These are phyloP conservation scores for Trapa bicornis DNA, from an alignment of 345 rosid species.

Conservation along the genomic window DNA sequence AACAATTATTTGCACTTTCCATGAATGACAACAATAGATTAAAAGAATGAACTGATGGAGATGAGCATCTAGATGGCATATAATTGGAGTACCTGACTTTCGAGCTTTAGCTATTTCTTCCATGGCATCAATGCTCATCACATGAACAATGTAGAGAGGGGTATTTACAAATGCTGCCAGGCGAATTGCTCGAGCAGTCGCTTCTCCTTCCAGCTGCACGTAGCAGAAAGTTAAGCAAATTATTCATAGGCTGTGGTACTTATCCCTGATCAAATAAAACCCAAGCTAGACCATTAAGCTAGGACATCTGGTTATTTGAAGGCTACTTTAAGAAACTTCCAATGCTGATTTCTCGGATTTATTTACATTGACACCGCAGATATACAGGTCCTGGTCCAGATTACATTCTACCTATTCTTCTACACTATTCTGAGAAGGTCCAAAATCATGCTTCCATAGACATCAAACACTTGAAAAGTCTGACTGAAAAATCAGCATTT, in stretches of 20 bases:
- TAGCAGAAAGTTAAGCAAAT: slow-evolving; percentile 9
- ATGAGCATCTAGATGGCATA: not conserved
- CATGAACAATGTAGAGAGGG: slow-evolving; percentile 94
- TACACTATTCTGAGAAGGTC: not conserved
- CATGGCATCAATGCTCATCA: slow-evolving; percentile 98
- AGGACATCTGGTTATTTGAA: not conserved
- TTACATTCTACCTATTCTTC: not conserved
- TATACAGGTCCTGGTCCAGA: not conserved
- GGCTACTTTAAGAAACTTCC: not conserved
- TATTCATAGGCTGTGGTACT: not conserved
- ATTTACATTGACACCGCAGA: not conserved
- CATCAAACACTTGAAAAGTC: not conserved
- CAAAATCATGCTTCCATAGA: not conserved
- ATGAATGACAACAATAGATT: not conserved
- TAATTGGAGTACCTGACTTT: slow-evolving; percentile 45
- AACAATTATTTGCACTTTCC: not conserved
- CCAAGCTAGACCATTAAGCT: not conserved
- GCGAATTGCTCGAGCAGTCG: slow-evolving; percentile 86
- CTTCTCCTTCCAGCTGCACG: slow-evolving; percentile 89
- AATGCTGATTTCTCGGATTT: not conserved
- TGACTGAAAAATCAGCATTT: not conserved
- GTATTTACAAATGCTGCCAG: slow-evolving; percentile 85
- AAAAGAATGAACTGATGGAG: not conserved
- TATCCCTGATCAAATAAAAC: not conserved
- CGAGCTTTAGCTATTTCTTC: slow-evolving; percentile 94